phyloP scores from a whole-genome alignment of 2,329 filamentous ascomycete species.

The Biscogniauxia mediterranea region DNA sequence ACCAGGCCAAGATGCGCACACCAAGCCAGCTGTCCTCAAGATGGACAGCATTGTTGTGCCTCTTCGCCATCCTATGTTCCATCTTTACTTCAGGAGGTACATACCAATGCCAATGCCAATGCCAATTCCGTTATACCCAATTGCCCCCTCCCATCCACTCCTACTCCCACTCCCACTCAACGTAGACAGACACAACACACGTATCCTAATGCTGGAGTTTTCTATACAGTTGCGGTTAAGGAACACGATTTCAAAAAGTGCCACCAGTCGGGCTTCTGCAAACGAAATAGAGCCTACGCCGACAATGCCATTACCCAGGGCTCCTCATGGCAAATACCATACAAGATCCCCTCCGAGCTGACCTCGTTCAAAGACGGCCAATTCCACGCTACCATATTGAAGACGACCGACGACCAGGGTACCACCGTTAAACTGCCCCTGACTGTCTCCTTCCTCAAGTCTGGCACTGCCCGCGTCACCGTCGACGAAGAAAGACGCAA shows the following conservation, averaged over 20 bases:
- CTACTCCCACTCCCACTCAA: background rate
- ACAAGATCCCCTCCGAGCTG: conserved; percentile 69
- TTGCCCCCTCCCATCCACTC: background rate
- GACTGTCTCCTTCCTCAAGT: conserved; percentile 84
- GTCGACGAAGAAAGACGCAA: conserved; percentile 89
- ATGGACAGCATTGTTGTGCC: conserved; percentile 64
- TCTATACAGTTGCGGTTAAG: conserved; percentile 72
- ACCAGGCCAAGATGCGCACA: conserved; percentile 45
- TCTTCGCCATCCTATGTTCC: conserved; percentile 58
- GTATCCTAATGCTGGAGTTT: conserved; percentile 8
- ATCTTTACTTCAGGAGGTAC: conserved; percentile 65
- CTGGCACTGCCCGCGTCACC: conserved; percentile 81
- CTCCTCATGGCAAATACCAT: conserved; percentile 75
- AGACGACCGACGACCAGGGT: conserved; percentile 64
- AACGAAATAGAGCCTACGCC: conserved; percentile 86
- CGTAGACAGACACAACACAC: background rate
- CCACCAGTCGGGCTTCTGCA: conserved; percentile 94
- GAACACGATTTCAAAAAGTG: conserved; percentile 98
- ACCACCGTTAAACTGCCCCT: conserved; percentile 78
- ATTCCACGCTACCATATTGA: conserved; percentile 77
- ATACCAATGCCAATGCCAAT: too few species aligned
- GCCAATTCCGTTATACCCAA: too few species aligned
- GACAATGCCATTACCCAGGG: conserved; percentile 68
- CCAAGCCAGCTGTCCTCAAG: conserved; percentile 50
- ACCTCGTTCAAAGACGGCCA: conserved; percentile 76